Evolutionary conservation across 2,329 filamentous ascomycete genomes (phyloP).

Genomic region (Aspergillus tubingensis): DNA sequence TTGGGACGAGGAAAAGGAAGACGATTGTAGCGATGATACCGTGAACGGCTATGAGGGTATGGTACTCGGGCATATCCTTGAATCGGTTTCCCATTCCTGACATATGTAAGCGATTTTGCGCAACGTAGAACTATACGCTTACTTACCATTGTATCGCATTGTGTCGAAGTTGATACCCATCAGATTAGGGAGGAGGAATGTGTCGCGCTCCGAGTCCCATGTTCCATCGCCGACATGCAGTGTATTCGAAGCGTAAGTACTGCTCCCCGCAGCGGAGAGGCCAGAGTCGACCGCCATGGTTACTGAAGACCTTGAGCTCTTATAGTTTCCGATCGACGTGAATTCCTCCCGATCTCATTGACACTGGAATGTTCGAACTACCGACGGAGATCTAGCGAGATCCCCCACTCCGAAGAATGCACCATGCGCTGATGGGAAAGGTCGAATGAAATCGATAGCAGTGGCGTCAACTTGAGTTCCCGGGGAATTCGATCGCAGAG

Average conservation of each 20-base stretch:
- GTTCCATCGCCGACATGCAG: slow-evolving; percentile 68
- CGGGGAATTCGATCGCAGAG: background rate
- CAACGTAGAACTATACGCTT: background rate
- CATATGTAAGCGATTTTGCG: slow-evolving; percentile 16
- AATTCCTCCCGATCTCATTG: slow-evolving; percentile 22
- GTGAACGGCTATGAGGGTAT: slow-evolving; percentile 60
- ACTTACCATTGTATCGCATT: slow-evolving; percentile 66
- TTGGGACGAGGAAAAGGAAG: slow-evolving; percentile 62
- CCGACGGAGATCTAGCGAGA: slow-evolving; percentile 47
- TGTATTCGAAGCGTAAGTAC: slow-evolving; percentile 62
- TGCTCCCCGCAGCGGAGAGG: slow-evolving; percentile 61
- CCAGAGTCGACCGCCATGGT: slow-evolving; percentile 38
- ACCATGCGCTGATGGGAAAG: slow-evolving; percentile 41
- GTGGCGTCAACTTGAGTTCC: background rate
- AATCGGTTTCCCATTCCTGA: slow-evolving; percentile 69
- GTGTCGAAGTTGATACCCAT: slow-evolving; percentile 67
- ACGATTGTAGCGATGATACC: slow-evolving; percentile 62
- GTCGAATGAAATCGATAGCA: slow-evolving; percentile 11
- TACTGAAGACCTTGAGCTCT: slow-evolving; percentile 3
- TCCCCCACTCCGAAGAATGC: slow-evolving; percentile 45
- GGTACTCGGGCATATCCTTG: slow-evolving; percentile 59
- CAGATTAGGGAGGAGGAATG: slow-evolving; percentile 65
- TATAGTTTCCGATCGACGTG: slow-evolving; percentile 4
- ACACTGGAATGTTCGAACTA: slow-evolving; percentile 43
- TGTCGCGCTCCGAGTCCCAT: slow-evolving; percentile 63